These are phyloP conservation scores for Parascedosporium putredinis DNA, from an alignment of 2,329 filamentous ascomycete species.

Conservation along the genomic window DNA sequence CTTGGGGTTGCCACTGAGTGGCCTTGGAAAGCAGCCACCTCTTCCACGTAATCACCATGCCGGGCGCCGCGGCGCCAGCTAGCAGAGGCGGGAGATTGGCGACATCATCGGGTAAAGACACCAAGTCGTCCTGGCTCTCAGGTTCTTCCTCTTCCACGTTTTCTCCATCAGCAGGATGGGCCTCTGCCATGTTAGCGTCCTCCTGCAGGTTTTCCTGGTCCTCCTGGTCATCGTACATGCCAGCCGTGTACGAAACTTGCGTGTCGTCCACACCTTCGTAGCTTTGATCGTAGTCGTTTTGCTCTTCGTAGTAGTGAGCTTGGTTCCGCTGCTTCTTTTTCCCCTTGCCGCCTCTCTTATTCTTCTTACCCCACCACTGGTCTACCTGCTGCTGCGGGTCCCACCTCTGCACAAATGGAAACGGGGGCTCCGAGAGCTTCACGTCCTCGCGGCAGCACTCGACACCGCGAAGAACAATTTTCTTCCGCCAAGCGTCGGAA, in stretches of 20 bases:
- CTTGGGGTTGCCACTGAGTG: slow-evolving; percentile 55
- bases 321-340: slow-evolving; percentile 36
- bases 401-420: slow-evolving; percentile 86
- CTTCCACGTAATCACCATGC: slow-evolving; percentile 61
- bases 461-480: slow-evolving; percentile 65
- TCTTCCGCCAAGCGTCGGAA: slow-evolving; percentile 60
- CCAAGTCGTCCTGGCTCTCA: slow-evolving; percentile 4
- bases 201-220: slow-evolving; percentile 30
- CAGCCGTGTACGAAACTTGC: slow-evolving; percentile 9
- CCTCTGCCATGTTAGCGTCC: slow-evolving; percentile 11
- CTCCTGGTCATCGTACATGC: slow-evolving; percentile 21
- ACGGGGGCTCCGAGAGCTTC: slow-evolving; percentile 65
- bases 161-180: not conserved
- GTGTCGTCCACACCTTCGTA: slow-evolving; percentile 10
- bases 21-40: slow-evolving; percentile 49
- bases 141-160: slow-evolving; percentile 19
- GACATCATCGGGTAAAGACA: not conserved
- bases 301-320: slow-evolving; percentile 23
- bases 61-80: slow-evolving; percentile 36
- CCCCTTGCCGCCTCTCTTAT: slow-evolving; percentile 31
- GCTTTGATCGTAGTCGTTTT: slow-evolving; percentile 19
- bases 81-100: slow-evolving; percentile 34
- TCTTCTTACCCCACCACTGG: slow-evolving; percentile 21
- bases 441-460: slow-evolving; percentile 70
- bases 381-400: slow-evolving; percentile 56